These are phyloP conservation scores for Lentinula novae-zelandiae DNA, from an alignment of 1,284 basidiomycete species.

Conservation along the genomic window DNA sequence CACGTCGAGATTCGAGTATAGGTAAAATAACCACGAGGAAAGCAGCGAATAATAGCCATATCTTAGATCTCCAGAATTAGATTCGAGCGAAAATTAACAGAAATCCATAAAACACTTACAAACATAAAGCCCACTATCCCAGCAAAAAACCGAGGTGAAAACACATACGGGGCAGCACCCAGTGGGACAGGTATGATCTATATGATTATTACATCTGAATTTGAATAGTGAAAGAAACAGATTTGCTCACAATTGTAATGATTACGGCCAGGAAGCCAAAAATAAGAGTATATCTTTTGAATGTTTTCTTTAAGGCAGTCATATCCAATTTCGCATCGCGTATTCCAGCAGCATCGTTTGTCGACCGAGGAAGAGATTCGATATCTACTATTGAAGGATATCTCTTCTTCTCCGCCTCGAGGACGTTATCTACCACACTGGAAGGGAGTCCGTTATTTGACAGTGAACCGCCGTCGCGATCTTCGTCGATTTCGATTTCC, in stretches of 20 bases:
- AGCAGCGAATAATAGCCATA: constrained; percentile 19
- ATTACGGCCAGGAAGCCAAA: constrained; percentile 18
- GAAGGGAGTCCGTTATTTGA: neutral
- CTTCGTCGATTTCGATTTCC: neutral
- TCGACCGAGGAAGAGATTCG: neutral
- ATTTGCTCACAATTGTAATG: constrained; percentile 20
- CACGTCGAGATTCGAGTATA: constrained; percentile 18
- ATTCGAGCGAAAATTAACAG: neutral
- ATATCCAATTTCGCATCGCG: constrained; percentile 18
- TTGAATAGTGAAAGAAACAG: neutral
- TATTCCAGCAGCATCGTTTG: neutral
- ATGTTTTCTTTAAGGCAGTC: constrained; percentile 16
- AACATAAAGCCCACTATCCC: constrained; percentile 16
- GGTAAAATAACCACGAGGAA: constrained; percentile 20
- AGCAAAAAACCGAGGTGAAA: constrained; percentile 17
- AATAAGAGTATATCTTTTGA: constrained; percentile 17
- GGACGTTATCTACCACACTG: neutral
- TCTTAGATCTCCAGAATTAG: constrained; percentile 4
- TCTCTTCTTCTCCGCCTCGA: neutral
- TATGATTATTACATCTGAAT: neutral
- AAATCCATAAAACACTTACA: constrained; percentile 11
- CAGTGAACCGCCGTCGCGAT: neutral
- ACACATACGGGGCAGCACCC: constrained; percentile 17
- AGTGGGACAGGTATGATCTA: constrained; percentile 20
- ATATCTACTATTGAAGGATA: neutral